Conservation (phyloP, 257 asterid genomes). For the Solanum virginianum region DNA sequence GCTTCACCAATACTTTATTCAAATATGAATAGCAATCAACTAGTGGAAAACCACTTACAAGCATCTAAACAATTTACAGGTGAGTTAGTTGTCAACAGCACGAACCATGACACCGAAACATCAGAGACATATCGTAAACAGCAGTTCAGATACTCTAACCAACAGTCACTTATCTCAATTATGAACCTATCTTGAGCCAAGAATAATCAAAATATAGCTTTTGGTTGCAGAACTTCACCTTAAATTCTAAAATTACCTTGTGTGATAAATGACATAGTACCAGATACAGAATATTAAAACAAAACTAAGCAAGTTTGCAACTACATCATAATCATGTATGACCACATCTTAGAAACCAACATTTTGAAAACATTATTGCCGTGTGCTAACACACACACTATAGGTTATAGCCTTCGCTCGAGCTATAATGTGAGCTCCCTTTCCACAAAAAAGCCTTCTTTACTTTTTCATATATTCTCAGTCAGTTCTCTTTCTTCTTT, state of each 20-base stretch:
- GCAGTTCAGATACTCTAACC: not conserved
- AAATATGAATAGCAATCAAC: not conserved
- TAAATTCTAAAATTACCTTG: not conserved
- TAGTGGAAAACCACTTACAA: not conserved
- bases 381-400: not conserved
- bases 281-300: not conserved
- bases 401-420: not conserved
- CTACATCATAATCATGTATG: not conserved
- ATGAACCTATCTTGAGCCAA: not conserved
- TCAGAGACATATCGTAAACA: not conserved
- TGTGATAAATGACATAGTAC: not conserved
- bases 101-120: not conserved
- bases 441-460: not conserved
- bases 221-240: not conserved
- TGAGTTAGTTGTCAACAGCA: not conserved
- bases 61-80: not conserved
- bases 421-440: not conserved
- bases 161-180: not conserved
- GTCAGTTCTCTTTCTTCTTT: not conserved
- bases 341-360: not conserved
- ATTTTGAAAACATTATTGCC: not conserved
- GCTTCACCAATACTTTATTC: not conserved
- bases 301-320: not conserved
- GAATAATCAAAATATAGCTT: not conserved
- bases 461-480: not conserved